phyloP scores from a whole-genome alignment of 192 early-diverging fungal species.

The Rhizophagus prolifer region DNA sequence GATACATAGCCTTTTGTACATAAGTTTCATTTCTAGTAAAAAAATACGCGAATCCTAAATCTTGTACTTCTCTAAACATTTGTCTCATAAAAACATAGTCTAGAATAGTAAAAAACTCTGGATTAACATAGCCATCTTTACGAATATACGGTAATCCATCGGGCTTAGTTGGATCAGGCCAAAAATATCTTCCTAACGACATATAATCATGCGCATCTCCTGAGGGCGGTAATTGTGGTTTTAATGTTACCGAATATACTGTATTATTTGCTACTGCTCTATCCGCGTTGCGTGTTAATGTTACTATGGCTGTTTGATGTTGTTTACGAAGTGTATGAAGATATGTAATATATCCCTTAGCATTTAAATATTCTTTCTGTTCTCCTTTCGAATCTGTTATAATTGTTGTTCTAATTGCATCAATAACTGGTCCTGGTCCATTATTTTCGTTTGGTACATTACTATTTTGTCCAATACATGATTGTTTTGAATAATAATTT shows the following conservation, averaged over 20 bases:
- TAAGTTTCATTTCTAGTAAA: slow-evolving; percentile 49
- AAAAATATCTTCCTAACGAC: slow-evolving; percentile 58
- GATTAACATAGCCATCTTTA: slow-evolving; percentile 51
- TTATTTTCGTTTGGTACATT: not conserved
- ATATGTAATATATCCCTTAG: slow-evolving; percentile 9
- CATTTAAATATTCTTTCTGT: slow-evolving; percentile 14
- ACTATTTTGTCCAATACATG: not conserved
- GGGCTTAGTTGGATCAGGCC: slow-evolving; percentile 44
- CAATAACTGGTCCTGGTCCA: slow-evolving; percentile 2
- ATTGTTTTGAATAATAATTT: not conserved
- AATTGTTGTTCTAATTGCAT: not conserved
- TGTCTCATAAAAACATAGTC: slow-evolving; percentile 43
- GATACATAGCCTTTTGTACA: slow-evolving; percentile 38
- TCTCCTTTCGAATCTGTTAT: not conserved
- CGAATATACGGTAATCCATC: slow-evolving; percentile 53
- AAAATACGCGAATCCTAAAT: slow-evolving; percentile 55
- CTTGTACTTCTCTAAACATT: slow-evolving; percentile 45
- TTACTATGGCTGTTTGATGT: not conserved
- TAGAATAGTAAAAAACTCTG: slow-evolving; percentile 46
- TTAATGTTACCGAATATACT: slow-evolving; percentile 55
- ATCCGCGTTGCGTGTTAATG: slow-evolving; percentile 21
- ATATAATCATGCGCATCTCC: slow-evolving; percentile 55
- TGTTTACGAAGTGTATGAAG: not conserved
- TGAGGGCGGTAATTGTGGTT: slow-evolving; percentile 48
- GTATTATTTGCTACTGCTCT: slow-evolving; percentile 35